Evolutionary conservation across 352 stramenopile genomes (phyloP).

Genomic region (Phytophthora cactorum): DNA sequence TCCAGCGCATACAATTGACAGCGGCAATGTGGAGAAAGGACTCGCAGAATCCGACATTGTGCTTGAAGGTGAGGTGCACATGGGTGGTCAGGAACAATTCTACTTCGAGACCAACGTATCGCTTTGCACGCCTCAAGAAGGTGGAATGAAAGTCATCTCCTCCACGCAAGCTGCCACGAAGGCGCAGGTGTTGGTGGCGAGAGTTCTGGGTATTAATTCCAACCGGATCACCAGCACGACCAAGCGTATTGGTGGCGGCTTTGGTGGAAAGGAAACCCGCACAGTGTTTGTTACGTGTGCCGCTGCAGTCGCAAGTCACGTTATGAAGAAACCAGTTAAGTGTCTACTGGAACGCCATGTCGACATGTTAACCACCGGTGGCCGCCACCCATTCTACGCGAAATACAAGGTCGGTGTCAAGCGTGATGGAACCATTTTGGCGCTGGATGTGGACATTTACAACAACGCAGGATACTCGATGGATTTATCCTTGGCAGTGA

Average conservation of each 20-base stretch:
- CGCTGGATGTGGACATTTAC: slow-evolving; percentile 93
- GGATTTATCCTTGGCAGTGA: slow-evolving; percentile 94
- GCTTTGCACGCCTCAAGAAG: slow-evolving; percentile 82
- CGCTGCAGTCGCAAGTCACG: slow-evolving; percentile 90
- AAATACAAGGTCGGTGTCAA: slow-evolving; percentile 94
- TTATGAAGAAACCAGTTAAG: slow-evolving; percentile 90
- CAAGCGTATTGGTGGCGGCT: slow-evolving; percentile 96
- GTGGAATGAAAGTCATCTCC: slow-evolving; percentile 92
- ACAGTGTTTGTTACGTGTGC: slow-evolving; percentile 92
- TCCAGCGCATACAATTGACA: slow-evolving; percentile 80
- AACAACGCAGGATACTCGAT: slow-evolving; percentile 96
- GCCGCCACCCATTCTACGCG: slow-evolving; percentile 93
- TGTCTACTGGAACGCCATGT: slow-evolving; percentile 93
- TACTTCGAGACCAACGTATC: slow-evolving; percentile 95
- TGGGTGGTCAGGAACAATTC: slow-evolving; percentile 96
- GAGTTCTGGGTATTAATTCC: slow-evolving; percentile 90
- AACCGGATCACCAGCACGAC: slow-evolving; percentile 92
- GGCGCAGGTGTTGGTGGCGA: slow-evolving; percentile 90
- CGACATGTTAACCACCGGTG: slow-evolving; percentile 95
- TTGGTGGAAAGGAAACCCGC: slow-evolving; percentile 96
- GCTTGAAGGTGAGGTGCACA: slow-evolving; percentile 88
- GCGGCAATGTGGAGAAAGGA: slow-evolving; percentile 82
- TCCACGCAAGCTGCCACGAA: slow-evolving; percentile 96
- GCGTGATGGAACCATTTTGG: slow-evolving; percentile 85
- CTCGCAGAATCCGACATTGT: slow-evolving; percentile 74